Percentiles rank a stretch among this genome's conserved stretches.
Conservation (phyloP, 805 yeast species). For the Monosporozyma aerobia region DNA sequence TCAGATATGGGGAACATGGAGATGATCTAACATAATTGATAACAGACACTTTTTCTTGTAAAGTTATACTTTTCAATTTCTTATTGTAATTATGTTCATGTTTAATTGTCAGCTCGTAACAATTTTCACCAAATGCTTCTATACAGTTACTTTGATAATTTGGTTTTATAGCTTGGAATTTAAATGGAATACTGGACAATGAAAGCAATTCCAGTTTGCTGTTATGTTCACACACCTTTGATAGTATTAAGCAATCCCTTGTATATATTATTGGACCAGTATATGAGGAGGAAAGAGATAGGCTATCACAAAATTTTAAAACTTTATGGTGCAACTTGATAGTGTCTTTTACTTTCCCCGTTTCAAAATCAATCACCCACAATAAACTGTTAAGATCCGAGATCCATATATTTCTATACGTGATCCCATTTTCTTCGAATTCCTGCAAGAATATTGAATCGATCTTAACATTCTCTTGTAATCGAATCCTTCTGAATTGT, state of each 20-base stretch:
- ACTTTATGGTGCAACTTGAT: slow-evolving; percentile 5
- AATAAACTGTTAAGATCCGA: slow-evolving; percentile 16
- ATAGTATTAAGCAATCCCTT: neutral
- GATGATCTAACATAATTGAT: slow-evolving; percentile 1
- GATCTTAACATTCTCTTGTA: neutral
- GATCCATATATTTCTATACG: neutral
- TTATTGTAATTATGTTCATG: neutral
- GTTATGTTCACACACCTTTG: neutral
- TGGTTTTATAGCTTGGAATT: neutral
- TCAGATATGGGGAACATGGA: neutral
- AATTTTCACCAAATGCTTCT: neutral
- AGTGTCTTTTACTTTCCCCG: slow-evolving; percentile 1
- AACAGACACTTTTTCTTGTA: neutral
- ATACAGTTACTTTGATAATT: neutral
- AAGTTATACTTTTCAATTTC: neutral
- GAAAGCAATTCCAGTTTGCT: neutral
- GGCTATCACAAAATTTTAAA: neutral
- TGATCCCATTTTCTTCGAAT: neutral
- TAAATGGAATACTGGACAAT: neutral
- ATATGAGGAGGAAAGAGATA: neutral
- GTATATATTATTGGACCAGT: neutral
- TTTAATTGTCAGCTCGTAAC: neutral
- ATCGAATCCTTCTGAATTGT: neutral
- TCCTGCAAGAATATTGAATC: slow-evolving; percentile 1
- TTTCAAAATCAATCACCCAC: slow-evolving; percentile 6